These are phyloP conservation scores for Helminthosporium solani DNA, from an alignment of 2,329 filamentous ascomycete genomes.

Conservation along the genomic window DNA sequence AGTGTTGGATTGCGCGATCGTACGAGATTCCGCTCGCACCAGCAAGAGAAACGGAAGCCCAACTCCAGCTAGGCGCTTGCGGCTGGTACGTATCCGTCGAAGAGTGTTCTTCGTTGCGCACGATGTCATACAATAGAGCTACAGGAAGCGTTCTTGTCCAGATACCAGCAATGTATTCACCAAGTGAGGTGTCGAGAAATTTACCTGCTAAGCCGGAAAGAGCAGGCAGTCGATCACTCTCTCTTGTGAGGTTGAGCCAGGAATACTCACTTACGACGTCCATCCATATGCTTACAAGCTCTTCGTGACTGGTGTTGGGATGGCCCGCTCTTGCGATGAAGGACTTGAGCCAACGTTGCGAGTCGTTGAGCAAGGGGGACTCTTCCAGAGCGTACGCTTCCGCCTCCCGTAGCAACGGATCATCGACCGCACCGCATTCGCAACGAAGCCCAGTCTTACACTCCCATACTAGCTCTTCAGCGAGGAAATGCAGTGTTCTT, in stretches of 20 bases:
- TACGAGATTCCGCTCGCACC: not conserved
- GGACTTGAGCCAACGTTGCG: not conserved
- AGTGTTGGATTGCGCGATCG: not conserved
- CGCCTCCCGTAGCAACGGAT: not conserved
- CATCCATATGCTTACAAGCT: not conserved
- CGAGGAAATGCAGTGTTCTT: conserved; percentile 9
- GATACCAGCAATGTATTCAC: conserved; percentile 2
- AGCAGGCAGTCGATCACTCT: conserved; percentile 8
- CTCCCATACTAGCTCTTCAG: conserved; percentile 4
- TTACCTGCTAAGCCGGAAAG: conserved; percentile 10
- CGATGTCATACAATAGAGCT: conserved; percentile 1
- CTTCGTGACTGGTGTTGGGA: not conserved
- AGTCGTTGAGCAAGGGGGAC: not conserved
- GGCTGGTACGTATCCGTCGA: not conserved
- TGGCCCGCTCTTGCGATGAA: not conserved
- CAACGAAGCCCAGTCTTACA: conserved; percentile 4
- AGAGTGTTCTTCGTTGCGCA: not conserved
- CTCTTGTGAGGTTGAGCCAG: conserved; percentile 1
- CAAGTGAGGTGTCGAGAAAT: not conserved
- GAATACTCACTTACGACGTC: not conserved
- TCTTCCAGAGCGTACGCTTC: not conserved
- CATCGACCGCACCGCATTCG: conserved; percentile 6
- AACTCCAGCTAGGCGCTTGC: conserved; percentile 3
- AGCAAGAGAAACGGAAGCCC: conserved; percentile 1
- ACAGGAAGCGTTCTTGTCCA: not conserved